Conservation (phyloP, 208 protist species). For the Acanthamoeba rhysodes region DNA sequence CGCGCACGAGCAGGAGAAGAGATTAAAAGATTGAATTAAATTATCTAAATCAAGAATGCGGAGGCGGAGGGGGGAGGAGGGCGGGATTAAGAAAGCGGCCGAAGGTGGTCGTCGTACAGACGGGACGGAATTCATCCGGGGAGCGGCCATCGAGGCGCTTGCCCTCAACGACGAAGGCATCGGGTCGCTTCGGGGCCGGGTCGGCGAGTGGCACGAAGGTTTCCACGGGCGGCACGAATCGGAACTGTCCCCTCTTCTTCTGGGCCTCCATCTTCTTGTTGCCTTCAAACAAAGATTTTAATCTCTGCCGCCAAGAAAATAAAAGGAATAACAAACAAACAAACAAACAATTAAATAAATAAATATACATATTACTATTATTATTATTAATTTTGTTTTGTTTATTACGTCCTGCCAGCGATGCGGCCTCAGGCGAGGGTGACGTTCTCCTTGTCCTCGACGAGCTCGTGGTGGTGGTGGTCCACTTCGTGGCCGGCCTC, state of each 20-base stretch:
- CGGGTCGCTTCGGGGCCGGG: neutral
- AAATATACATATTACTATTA: no score
- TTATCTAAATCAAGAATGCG: no score
- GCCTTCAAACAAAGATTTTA: neutral
- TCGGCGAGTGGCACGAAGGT: constrained; percentile 23
- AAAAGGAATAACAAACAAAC: neutral
- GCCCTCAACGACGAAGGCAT: constrained; percentile 3
- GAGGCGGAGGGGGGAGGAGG: no score
- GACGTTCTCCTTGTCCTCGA: neutral
- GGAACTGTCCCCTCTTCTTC: constrained; percentile 42
- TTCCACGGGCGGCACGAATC: constrained; percentile 57
- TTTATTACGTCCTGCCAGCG: no score
- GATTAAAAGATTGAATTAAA: neutral
- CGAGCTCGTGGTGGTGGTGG: neutral
- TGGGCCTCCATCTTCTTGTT: neutral
- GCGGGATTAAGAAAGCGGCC: no score
- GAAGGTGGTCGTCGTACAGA: neutral
- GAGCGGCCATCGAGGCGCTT: constrained; percentile 53
- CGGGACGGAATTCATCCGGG: constrained; percentile 46
- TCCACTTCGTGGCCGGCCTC: neutral
- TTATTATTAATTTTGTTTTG: no score
- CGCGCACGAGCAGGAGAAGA: no score
- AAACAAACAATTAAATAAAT: no score
- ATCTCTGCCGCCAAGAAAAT: neutral
- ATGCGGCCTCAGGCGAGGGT: neutral